Conservation (phyloP, 352 stramenopile genomes). For the Phytophthora meadii region DNA sequence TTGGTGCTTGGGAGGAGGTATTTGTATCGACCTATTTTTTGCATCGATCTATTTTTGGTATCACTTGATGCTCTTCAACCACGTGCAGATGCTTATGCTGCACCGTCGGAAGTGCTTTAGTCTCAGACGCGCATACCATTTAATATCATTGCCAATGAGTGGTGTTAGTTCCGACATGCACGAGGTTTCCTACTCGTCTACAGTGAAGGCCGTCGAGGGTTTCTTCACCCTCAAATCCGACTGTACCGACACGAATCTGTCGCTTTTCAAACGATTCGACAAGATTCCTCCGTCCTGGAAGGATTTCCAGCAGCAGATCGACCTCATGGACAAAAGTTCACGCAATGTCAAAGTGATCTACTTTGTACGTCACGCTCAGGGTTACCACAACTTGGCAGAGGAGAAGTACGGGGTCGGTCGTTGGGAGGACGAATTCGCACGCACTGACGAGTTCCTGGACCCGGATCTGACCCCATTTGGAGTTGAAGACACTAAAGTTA, state of each 20-base stretch:
- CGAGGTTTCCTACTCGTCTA: neutral
- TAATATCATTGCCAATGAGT: neutral
- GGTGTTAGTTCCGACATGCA: neutral
- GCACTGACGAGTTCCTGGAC: slow-evolving; percentile 63
- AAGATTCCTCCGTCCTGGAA: slow-evolving; percentile 31
- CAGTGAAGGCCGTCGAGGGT: slow-evolving; percentile 16
- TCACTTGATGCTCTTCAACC: slow-evolving; percentile 3
- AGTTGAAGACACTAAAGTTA: slow-evolving; percentile 49
- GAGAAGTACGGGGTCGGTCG: slow-evolving; percentile 51
- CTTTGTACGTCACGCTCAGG: slow-evolving; percentile 73
- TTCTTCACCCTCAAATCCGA: slow-evolving; percentile 14
- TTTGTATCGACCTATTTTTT: neutral
- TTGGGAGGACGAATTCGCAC: slow-evolving; percentile 68
- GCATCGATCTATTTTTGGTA: neutral
- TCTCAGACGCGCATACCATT: neutral
- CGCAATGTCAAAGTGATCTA: slow-evolving; percentile 75
- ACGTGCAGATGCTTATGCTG: slow-evolving; percentile 4
- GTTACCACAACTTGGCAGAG: slow-evolving; percentile 67
- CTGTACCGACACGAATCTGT: neutral
- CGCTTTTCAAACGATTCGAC: slow-evolving; percentile 41
- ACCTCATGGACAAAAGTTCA: slow-evolving; percentile 10
- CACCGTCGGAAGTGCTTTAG: neutral
- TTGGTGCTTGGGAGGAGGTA: slow-evolving; percentile 1
- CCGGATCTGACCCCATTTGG: slow-evolving; percentile 65
- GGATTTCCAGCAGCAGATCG: slow-evolving; percentile 21